Conservation (phyloP, 208 protist species). For the Crithidia sp. region DNA sequence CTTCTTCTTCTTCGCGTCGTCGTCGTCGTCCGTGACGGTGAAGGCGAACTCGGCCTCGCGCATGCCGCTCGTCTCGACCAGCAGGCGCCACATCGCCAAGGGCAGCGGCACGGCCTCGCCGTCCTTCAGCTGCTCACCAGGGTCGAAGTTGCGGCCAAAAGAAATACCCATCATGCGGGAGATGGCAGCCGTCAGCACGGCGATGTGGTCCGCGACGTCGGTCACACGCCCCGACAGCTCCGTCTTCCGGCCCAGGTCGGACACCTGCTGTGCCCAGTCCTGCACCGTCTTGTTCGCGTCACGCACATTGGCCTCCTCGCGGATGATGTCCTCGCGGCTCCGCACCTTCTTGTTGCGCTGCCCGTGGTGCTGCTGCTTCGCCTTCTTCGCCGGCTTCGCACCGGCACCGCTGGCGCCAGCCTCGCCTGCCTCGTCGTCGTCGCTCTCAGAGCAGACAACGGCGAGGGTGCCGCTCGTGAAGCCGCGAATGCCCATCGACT, state of each 20-base stretch:
- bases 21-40: slow-evolving; percentile 44
- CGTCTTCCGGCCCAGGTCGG: slow-evolving; percentile 52
- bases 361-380: slow-evolving; percentile 65
- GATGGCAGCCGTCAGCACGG: slow-evolving; percentile 36
- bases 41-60: slow-evolving; percentile 78
- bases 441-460: slow-evolving; percentile 66
- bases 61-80: slow-evolving; percentile 71
- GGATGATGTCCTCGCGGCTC: slow-evolving; percentile 83
- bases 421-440: slow-evolving; percentile 42
- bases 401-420: slow-evolving; percentile 27
- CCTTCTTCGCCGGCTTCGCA: slow-evolving; percentile 34
- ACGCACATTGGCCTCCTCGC: slow-evolving; percentile 66
- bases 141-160: slow-evolving; percentile 70
- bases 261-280: slow-evolving; percentile 53
- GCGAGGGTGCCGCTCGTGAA: slow-evolving; percentile 71
- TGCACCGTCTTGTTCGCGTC: slow-evolving; percentile 57
- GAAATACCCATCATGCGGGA: slow-evolving; percentile 39
- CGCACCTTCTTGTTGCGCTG: slow-evolving; percentile 79
- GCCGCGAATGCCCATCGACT: slow-evolving; percentile 86
- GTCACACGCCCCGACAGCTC: slow-evolving; percentile 42
- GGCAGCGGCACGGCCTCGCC: slow-evolving; percentile 46
- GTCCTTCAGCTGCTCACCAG: slow-evolving; percentile 47
- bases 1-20: slow-evolving; percentile 26
- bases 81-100: slow-evolving; percentile 73
- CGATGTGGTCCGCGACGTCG: slow-evolving; percentile 46